Conservation (phyloP, 192 early-diverging fungal species). For the Borealophlyctis nickersoniae region DNA sequence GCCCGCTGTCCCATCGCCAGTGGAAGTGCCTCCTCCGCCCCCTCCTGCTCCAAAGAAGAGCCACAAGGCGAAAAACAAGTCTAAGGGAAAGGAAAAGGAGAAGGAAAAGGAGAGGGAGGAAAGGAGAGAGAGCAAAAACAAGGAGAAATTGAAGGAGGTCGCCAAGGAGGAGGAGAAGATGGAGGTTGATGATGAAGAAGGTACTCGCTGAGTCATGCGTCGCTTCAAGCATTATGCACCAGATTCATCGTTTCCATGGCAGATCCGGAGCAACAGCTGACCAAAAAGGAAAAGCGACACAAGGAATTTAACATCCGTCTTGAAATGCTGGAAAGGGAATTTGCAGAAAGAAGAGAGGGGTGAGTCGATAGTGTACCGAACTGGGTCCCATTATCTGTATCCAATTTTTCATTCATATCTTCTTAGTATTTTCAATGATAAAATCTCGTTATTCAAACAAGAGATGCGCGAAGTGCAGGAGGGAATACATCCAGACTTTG, state of each 20-base stretch:
- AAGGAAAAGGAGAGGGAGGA: background rate
- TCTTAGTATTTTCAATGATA: constrained; percentile 43
- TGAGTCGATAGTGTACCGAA: constrained; percentile 23
- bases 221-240: background rate
- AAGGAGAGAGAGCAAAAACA: background rate
- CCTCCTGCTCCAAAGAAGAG: constrained; percentile 17
- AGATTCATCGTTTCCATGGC: background rate
- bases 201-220: background rate
- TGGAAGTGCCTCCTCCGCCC: no score
- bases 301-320: constrained; percentile 55
- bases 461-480: constrained; percentile 14
- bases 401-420: background rate
- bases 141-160: background rate
- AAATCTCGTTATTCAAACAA: constrained; percentile 39
- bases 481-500: constrained; percentile 59
- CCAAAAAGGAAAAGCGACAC: constrained; percentile 52
- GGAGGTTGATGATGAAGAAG: background rate
- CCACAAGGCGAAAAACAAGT: constrained; percentile 15
- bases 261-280: constrained; percentile 24
- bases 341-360: constrained; percentile 60
- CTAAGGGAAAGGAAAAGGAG: background rate
- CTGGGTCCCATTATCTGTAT: background rate
- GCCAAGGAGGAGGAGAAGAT: background rate
- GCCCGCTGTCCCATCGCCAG: no score
- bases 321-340: constrained; percentile 56